phyloP scores from a whole-genome alignment of 768 basidiomycete species.

The Phylloporus arenicola region DNA sequence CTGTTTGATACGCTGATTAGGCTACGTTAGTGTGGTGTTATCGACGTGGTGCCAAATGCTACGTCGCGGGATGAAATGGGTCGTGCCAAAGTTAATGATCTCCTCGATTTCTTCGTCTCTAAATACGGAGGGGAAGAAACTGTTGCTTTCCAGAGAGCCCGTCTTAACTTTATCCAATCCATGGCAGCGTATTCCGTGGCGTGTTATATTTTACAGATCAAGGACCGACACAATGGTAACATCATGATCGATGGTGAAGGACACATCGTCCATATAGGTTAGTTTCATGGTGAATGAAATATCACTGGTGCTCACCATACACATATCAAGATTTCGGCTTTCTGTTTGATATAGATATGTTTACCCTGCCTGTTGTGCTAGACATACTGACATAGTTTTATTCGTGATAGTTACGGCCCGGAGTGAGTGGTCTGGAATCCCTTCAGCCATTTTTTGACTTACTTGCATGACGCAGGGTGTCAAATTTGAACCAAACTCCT shows the following conservation, averaged over 20 bases:
- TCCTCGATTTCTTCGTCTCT: conserved; percentile 88
- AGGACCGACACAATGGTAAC: conserved; percentile 98
- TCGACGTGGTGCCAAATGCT: conserved; percentile 96
- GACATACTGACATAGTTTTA: conserved; percentile 25
- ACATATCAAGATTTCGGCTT: conserved; percentile 80
- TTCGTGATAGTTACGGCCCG: conserved; percentile 44
- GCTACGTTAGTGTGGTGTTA: conserved; percentile 81
- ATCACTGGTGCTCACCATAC: conserved; percentile 6
- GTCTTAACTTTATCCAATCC: conserved; percentile 94
- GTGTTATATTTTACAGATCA: conserved; percentile 97
- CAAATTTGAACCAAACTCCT: conserved; percentile 97
- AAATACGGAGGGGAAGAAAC: conserved; percentile 92
- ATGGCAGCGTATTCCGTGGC: conserved; percentile 99
- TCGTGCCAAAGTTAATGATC: conserved; percentile 93
- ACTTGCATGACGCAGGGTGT: conserved; percentile 60
- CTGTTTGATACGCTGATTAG: neutral
- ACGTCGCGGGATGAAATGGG: conserved; percentile 99
- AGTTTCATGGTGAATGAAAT: conserved; percentile 20
- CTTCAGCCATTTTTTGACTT: conserved; percentile 1
- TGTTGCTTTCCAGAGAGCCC: conserved; percentile 83
- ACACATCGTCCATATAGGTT: conserved; percentile 94
- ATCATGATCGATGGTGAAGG: conserved; percentile 99
- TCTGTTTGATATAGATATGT: conserved; percentile 97
- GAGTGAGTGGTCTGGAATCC: conserved; percentile 38
- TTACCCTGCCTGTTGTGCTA: conserved; percentile 2